Evolutionary conservation across 805 yeast species (phyloP), one percentile per base, ranked within the genome.

Genomic region (Torulaspora gathmanii): DNA sequence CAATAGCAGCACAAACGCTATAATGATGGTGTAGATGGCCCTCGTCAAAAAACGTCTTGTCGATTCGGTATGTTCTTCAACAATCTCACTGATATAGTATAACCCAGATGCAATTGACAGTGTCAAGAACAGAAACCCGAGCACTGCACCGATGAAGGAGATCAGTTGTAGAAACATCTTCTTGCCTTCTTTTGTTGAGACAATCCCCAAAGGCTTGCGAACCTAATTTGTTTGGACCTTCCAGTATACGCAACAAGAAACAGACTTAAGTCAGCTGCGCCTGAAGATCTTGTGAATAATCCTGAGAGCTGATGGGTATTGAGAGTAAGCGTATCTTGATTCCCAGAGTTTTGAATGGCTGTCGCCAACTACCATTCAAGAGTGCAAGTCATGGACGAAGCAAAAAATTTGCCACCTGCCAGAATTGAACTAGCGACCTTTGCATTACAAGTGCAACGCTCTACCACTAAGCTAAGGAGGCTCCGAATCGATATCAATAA

Each of bases 401-500:
- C 50, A 62, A 67, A 66, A 53, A 43, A 54, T 46, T 30, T 80
- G 87, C 87, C 87, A 70, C 78, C 77, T 82, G 85, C 84, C 87
- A 81, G 88, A 80, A 80, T 82, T 81, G 88, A 82, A 82, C 89
- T 83, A 82, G 87, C 88, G 91, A 84, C 89, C 91, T 83, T 83
- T 83, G 93, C 95, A 85, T 85, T 87, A 87, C 96, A 87, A 87
- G 96, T 87, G 96, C 95, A 84, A 85, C 95, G 95, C 95, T 86
- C 93, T 87, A 86, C 95, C 95, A 85, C 96, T 87, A 86, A 86
- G 95, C 95, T 86, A 87, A 86, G 79, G 81, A 77, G 95, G 95
- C 95, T 19, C 3, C 1, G 5, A 31, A 31, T 31, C 20, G 34
- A 31, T 10, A 17, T 4, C 12, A 29, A 29, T n/a, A 25, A 25